Base-by-base conservation (phyloP, 805 yeast species). In the Saccharomycopsis olivae region DNA sequence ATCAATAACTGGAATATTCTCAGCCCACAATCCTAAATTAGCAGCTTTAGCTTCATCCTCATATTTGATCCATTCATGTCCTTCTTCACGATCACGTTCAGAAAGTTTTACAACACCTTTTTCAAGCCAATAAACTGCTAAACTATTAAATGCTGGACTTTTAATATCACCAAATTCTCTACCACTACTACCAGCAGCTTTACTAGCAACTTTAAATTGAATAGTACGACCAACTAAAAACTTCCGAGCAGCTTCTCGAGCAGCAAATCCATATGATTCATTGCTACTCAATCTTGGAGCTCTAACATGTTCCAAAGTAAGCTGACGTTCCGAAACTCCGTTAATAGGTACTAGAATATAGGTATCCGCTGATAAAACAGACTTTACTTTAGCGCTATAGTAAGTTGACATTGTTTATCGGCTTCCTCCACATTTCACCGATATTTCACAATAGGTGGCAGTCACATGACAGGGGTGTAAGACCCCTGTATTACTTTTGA, bases 111-210 rank as follows among this genome's bases (percentile, higher is more conserved):
- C 87, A 46, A 62, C 61, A 38, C 92, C 94, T 18, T 69, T 66
- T 18, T 61, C 65, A 39, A 80, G 60, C 43, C 71, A 59, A 50
- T 71, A 68, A 51, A 69, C 78, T 43, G 71, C 64, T 52, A 82
- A 63, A 17, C 85, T 75, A 24, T 59, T 51, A 56, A 78, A 75
- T 23, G 75, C 60, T 5, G 87, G 87, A 19, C 84, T 64, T 33
- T 70, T 66, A 18, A 78, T 56, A 53, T 82, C 87, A 18, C 89
- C 92, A 54, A 76, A 81, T 50, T 79, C 87, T 47, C 80, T 68
- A 10, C 71, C 75, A 3, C 65, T 55, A n/a, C 36, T 38, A 16
- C 40, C 40, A 18, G 43, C 21, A 33, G 56, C 60, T 15, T 72
- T 67, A 40, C 61, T 62, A 49, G 73, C 69, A 20, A 78, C 74